Evolutionary conservation across 2,329 filamentous ascomycete genomes (phyloP), one percentile per base, ranked within the genome.

Genomic region (Calcarisporium arbuscula): DNA sequence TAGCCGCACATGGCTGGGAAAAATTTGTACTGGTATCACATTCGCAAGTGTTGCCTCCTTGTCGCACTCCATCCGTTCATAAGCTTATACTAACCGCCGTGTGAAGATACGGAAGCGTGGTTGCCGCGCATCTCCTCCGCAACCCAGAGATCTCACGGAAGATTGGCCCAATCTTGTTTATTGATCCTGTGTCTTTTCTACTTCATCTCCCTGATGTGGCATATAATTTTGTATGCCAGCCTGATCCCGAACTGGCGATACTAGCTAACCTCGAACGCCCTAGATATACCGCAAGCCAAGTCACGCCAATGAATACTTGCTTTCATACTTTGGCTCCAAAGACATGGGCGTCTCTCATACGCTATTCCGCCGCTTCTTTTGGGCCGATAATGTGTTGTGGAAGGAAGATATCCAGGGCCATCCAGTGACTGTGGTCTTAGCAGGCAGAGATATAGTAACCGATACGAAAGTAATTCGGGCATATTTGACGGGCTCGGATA

Each of bases 181-280:
- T 80, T 20, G 77, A 80, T 47, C 77, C 77, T 0, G 72, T 81
- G 1, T 70, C 70, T 0, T 67, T 80, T 30, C 53, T 79, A 2
- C 57, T 81, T 4, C 74, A 81, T 49, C 64, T 78, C 8, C 74
- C 76, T 5, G 69, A 79, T 42, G 73, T 81, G 8, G 73, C 74
- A 2, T 80, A 75, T 51, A 82, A 80, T 44, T 81, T 81, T 50
- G 50, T 54, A 39, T 35, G 19, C 28, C 36, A 27, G 19, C 28
- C 34, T 33, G 22, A 21, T 19, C 32, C n/a, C 14, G n/a, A 8
- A 10, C 11, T 25, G 5, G 23, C 2, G 10, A 32, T 8, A 28
- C 14, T 29, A 4, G 16, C 42, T 47, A 42, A 46, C 30, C 26
- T 32, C 26, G 5, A 36, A 22, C 9, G 20, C 21, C 30, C 16